Conservation (phyloP, 495 filamentous ascomycete genomes). For the Aspergillus sclerotioniger region DNA sequence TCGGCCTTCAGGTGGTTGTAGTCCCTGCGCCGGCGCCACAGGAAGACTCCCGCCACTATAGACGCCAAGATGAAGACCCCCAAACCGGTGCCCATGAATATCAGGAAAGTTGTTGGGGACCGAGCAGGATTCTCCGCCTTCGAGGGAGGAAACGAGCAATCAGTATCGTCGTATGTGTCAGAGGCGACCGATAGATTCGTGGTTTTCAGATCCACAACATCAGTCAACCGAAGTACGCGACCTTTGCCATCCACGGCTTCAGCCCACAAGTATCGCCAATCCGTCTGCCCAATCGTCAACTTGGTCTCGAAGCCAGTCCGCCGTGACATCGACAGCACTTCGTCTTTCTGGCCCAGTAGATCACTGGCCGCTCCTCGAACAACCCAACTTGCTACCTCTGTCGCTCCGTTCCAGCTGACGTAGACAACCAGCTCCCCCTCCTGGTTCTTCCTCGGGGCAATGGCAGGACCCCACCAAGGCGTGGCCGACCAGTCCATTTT, state of each 20-base stretch:
- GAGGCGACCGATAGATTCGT: conserved; percentile 2
- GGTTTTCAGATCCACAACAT: conserved; percentile 20
- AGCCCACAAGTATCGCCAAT: conserved; percentile 19
- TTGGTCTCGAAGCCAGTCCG: conserved; percentile 25
- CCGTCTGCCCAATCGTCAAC: conserved; percentile 14
- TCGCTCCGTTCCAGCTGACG: conserved; percentile 24
- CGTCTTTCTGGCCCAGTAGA: background rate
- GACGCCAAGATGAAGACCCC: background rate
- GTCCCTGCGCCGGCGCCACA: conserved; percentile 9
- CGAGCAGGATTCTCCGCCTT: background rate
- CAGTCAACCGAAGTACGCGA: conserved; percentile 13
- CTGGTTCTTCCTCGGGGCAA: conserved; percentile 11
- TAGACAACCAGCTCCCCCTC: conserved; percentile 15
- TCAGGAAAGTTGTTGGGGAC: background rate
- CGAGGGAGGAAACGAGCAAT: background rate
- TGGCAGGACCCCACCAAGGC: conserved; percentile 21
- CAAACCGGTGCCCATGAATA: background rate
- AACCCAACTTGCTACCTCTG: conserved; percentile 8
- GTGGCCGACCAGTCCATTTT: conserved; percentile 23
- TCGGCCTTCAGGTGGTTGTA: conserved; percentile 14
- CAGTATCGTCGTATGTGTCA: conserved; percentile 1
- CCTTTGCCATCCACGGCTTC: conserved; percentile 16
- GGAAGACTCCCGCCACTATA: background rate
- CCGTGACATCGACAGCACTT: conserved; percentile 5
- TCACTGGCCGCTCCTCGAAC: conserved; percentile 10